Base-by-base conservation (phyloP, 2,329 filamentous ascomycete species). In the Diaporthe citri region DNA sequence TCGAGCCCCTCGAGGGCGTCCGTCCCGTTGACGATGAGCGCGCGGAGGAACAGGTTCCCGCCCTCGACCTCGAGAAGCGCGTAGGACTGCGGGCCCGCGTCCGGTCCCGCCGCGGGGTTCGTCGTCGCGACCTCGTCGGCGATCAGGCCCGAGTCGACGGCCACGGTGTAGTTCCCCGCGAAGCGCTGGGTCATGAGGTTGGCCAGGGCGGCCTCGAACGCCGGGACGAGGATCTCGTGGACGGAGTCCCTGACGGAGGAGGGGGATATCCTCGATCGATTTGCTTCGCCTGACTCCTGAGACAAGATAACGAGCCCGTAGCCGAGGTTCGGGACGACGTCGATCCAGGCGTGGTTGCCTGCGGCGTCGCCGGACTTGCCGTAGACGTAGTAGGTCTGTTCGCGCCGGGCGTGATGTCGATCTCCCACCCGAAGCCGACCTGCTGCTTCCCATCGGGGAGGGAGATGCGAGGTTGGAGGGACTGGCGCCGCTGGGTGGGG, bases 31-130 rank as follows among this genome's bases (percentile, higher is more conserved):
- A 67, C 64, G 7, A 52, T 12, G 9, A 67, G 64, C 7, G 64
- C 8, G 13, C 64, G 64, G 31, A 52, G 31, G 64, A 67, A 67
- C 5, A 67, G 9, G 46, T 46, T 67, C 13, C 64, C 64, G 22
- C 34, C 46, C 13, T 28, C 4, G 7, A 67, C 64, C 46, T 67
- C 64, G 31, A 67, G 12, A 4, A 67, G 64, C 0, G 22, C 64
- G 9, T 67, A 67, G 22, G 64, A 67, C 64, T 39, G 46, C 31
- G 64, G 46, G 13, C 46, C 34, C 20, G 31, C n/a, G 2, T 12
- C 39, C 0, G 41, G 0, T 12, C 2, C 15, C 0, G 39, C 8
- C 0, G 31, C 0, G 1, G n/a, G 25, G 17, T 28, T 6, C 0
- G 64, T 67, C 3, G 64, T 67, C 4, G 64, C 46, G 22, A 67